These are phyloP conservation scores for Lipomyces chichibuensis DNA, from an alignment of 805 yeast species.

Conservation along the genomic window DNA sequence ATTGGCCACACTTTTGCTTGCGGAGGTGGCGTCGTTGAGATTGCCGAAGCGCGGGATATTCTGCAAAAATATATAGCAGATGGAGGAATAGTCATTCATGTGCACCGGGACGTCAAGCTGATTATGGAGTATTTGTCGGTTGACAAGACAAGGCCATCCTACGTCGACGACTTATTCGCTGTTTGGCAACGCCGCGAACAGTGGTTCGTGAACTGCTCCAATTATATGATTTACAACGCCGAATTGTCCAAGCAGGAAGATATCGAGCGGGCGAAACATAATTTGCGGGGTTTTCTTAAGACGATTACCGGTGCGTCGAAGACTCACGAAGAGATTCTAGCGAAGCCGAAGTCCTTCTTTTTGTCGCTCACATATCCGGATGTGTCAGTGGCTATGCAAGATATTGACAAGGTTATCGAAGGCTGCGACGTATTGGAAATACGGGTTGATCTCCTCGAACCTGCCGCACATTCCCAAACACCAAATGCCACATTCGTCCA, in stretches of 20 bases:
- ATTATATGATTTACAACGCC: slow-evolving; percentile 73
- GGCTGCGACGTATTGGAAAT: slow-evolving; percentile 86
- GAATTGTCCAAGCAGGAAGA: slow-evolving; percentile 54
- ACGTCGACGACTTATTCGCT: slow-evolving; percentile 70
- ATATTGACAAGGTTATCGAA: slow-evolving; percentile 57
- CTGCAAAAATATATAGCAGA: slow-evolving; percentile 57
- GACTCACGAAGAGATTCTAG: slow-evolving; percentile 46
- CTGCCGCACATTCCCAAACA: slow-evolving; percentile 27
- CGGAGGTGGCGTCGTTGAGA: slow-evolving; percentile 96
- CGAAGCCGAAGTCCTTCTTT: slow-evolving; percentile 56
- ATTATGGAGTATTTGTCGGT: slow-evolving; percentile 71
- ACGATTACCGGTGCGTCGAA: slow-evolving; percentile 61
- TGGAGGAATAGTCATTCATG: slow-evolving; percentile 84
- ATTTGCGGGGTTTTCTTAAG: slow-evolving; percentile 58
- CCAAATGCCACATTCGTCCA: slow-evolving; percentile 57
- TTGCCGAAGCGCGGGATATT: slow-evolving; percentile 62
- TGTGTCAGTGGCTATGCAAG: slow-evolving; percentile 50
- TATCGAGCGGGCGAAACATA: slow-evolving; percentile 16
- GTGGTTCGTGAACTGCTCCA: slow-evolving; percentile 81
- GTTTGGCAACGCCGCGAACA: slow-evolving; percentile 84
- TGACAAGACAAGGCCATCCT: slow-evolving; percentile 89
- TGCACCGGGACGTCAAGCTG: slow-evolving; percentile 83
- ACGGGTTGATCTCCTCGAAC: slow-evolving; percentile 66
- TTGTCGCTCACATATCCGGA: slow-evolving; percentile 74
- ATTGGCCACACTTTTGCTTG: slow-evolving; percentile 77